phyloP scores from a whole-genome alignment of 768 basidiomycete species.

The Kwoniella bestiolae region DNA sequence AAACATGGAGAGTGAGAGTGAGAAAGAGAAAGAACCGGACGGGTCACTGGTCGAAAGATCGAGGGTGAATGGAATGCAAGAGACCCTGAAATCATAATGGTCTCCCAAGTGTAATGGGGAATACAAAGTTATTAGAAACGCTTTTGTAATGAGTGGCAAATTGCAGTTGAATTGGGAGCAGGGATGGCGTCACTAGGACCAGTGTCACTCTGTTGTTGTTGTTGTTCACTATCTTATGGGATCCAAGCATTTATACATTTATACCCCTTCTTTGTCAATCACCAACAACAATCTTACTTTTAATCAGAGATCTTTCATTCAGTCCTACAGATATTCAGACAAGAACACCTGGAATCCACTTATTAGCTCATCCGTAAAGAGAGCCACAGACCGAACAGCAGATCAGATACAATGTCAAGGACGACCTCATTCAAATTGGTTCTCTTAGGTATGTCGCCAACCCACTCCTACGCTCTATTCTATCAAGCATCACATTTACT shows the following conservation, averaged over 20 bases:
- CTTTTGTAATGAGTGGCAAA: constrained; percentile 14
- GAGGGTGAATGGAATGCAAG: too few species aligned
- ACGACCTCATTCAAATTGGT: constrained; percentile 81
- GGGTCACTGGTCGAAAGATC: too few species aligned
- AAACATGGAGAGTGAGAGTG: background rate
- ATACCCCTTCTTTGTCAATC: background rate
- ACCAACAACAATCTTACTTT: background rate
- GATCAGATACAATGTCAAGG: constrained; percentile 66
- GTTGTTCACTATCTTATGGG: background rate
- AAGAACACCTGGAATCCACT: too few species aligned
- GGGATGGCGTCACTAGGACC: constrained; percentile 16
- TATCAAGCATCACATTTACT: background rate
- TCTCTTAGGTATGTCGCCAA: constrained; percentile 71
- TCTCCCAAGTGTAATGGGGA: background rate
- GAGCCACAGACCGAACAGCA: too few species aligned
- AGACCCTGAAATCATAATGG: too few species aligned
- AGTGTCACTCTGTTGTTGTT: background rate
- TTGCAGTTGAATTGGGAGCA: background rate
- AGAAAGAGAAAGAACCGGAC: background rate
- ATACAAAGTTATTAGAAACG: background rate
- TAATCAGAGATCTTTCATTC: background rate
- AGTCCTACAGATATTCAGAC: background rate
- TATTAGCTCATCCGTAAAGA: background rate
- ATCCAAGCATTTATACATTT: background rate
- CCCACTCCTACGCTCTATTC: background rate